Evolutionary conservation across 2,329 filamentous ascomycete species (phyloP).

Genomic region (Fusarium redolens): DNA sequence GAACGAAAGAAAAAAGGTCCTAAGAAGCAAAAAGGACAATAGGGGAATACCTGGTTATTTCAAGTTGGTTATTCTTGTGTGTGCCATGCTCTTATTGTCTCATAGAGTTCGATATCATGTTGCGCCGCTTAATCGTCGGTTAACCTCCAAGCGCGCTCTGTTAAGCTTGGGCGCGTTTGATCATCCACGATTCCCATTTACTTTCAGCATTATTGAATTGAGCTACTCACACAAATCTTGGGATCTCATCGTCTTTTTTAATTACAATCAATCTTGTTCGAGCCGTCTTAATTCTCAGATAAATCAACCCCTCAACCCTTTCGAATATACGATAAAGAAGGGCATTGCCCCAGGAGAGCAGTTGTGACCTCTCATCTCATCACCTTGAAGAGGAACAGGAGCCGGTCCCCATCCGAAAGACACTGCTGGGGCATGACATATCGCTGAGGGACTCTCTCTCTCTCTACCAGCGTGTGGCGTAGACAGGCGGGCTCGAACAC

Average conservation of each 20-base stretch:
- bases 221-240: conserved; percentile 11
- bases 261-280: neutral
- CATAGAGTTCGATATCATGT: too few relatives aligned
- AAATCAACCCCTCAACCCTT: neutral
- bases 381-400: neutral
- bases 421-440: conserved; percentile 15
- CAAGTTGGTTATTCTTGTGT: too few relatives aligned
- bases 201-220: conserved; percentile 20
- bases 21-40: neutral
- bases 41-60: neutral
- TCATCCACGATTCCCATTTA: conserved; percentile 10
- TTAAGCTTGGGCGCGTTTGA: conserved; percentile 28
- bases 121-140: conserved; percentile 41
- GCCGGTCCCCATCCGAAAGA: neutral
- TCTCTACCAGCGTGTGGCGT: neutral
- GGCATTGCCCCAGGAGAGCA: neutral
- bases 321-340: neutral
- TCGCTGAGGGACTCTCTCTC: conserved; percentile 1
- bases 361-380: conserved; percentile 4
- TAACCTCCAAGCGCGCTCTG: conserved; percentile 20
- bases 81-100: neutral
- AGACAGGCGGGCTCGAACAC: neutral
- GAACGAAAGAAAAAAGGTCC: neutral
- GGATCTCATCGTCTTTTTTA: conserved; percentile 5
- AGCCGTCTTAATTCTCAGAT: neutral